Percentiles rank a stretch among this genome's conserved stretches.
phyloP scores from a whole-genome alignment of 306 rosid genomes.

The Lupinus albus region DNA sequence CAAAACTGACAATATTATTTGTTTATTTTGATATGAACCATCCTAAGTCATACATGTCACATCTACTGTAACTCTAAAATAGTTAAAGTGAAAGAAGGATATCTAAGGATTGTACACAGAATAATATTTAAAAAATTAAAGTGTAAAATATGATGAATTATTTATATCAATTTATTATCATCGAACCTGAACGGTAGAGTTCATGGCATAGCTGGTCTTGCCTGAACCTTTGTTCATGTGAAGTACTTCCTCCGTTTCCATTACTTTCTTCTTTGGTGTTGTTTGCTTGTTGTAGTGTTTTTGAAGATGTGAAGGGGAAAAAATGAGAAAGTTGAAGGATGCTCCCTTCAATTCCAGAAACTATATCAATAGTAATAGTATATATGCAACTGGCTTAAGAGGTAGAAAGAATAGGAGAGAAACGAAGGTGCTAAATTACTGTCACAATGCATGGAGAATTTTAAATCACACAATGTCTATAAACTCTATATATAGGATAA shows the following conservation, averaged over 20 bases:
- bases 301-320: not conserved
- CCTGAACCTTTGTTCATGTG: slow-evolving; percentile 81
- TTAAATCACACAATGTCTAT: not conserved
- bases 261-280: slow-evolving; percentile 2
- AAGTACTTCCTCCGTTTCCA: slow-evolving; percentile 56
- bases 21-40: too few relatives aligned
- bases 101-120: too few relatives aligned
- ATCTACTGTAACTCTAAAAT: too few relatives aligned
- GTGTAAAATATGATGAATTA: too few relatives aligned
- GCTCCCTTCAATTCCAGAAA: not conserved
- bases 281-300: not conserved
- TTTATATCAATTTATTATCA: too few relatives aligned
- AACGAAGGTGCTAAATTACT: too few relatives aligned
- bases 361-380: not conserved
- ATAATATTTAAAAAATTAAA: too few relatives aligned
- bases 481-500: not conserved
- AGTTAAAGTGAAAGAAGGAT: too few relatives aligned
- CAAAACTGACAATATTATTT: too few relatives aligned
- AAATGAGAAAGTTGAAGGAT: not conserved
- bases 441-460: not conserved
- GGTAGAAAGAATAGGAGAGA: too few relatives aligned
- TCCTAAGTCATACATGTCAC: too few relatives aligned
- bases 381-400: too few relatives aligned
- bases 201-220: slow-evolving; percentile 70
- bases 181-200: slow-evolving; percentile 67